These are phyloP conservation scores for Lipomyces spencermartinsiae DNA, from an alignment of 805 yeast species.

Conservation along the genomic window DNA sequence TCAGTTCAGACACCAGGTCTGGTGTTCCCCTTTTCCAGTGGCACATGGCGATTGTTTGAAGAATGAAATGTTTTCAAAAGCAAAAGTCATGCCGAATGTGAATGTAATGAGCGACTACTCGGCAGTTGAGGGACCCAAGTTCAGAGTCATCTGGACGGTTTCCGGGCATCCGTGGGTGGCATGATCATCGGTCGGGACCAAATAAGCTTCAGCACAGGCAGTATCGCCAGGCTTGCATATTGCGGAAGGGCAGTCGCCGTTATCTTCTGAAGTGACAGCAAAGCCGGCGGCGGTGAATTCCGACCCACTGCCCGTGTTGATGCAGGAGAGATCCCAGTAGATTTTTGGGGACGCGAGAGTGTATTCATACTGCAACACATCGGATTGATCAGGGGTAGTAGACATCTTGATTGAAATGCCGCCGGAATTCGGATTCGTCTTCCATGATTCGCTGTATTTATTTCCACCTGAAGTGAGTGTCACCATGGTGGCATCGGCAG, in stretches of 20 bases:
- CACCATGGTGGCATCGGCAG: background rate
- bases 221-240: background rate
- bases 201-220: background rate
- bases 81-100: background rate
- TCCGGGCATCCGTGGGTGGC: slow-evolving; percentile 1
- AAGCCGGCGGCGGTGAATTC: background rate
- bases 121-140: background rate
- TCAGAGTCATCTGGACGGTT: background rate
- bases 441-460: background rate
- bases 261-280: background rate
- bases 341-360: background rate
- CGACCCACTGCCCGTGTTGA: background rate
- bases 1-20: slow-evolving; percentile 1
- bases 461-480: background rate
- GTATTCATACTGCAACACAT: background rate
- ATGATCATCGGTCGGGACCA: background rate
- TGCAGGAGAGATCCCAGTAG: slow-evolving; percentile 1
- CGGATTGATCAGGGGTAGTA: background rate
- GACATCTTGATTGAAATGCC: background rate
- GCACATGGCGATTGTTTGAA: background rate
- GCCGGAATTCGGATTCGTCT: background rate
- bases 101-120: background rate
- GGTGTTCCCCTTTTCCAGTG: background rate
- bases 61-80: background rate
- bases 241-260: background rate